These are phyloP conservation scores for Lipomyces mesembrius DNA, from an alignment of 805 yeast genomes.

Conservation along the genomic window DNA sequence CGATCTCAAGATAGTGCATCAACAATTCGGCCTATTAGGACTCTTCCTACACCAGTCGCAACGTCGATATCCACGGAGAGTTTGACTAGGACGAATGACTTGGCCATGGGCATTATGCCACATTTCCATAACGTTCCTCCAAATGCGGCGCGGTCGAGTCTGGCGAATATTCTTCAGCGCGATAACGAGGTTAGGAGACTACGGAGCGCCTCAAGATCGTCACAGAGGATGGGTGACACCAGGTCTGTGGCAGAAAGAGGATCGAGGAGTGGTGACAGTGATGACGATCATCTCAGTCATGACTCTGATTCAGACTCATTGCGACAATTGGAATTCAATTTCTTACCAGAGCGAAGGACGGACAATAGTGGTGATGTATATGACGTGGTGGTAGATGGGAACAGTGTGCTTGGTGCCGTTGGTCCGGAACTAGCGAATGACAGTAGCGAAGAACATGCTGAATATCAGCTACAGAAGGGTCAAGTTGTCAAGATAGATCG, in stretches of 20 bases:
- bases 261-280: conserved; percentile 8
- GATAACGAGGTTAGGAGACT: conserved; percentile 19
- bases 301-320: conserved; percentile 23
- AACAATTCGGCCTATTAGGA: conserved; percentile 29
- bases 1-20: conserved; percentile 26
- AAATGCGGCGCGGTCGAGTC: conserved; percentile 27
- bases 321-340: conserved; percentile 23
- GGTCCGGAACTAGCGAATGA: conserved; percentile 22
- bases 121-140: conserved; percentile 25
- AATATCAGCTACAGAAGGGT: conserved; percentile 49
- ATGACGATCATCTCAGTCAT: conserved; percentile 20
- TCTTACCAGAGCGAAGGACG: conserved; percentile 15
- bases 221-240: background rate
- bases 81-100: conserved; percentile 19
- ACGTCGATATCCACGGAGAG: conserved; percentile 31
- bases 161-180: conserved; percentile 26
- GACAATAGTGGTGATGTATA: conserved; percentile 6
- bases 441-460: conserved; percentile 1
- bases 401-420: conserved; percentile 24
- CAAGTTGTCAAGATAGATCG: conserved; percentile 68
- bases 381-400: conserved; percentile 23
- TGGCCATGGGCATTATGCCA: conserved; percentile 19
- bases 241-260: background rate
- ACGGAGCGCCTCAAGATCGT: conserved; percentile 15
- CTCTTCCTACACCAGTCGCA: conserved; percentile 39